Conservation (phyloP, 164 flowering plant genomes). For the Platanus orientalis region DNA sequence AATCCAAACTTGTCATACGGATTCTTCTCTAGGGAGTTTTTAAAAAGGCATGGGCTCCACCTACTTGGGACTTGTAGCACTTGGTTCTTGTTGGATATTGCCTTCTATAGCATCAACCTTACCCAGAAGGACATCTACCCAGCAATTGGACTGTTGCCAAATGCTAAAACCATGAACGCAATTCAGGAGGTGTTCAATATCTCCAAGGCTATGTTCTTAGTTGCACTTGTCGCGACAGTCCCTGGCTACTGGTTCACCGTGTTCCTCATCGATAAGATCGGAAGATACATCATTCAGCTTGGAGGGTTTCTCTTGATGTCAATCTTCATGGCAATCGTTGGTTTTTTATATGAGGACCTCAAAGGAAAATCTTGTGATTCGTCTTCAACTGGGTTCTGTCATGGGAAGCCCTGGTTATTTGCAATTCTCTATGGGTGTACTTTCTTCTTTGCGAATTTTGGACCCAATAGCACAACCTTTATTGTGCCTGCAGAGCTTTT, state of each 20-base stretch:
- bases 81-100: conserved; percentile 50
- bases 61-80: conserved; percentile 40
- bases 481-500: conserved; percentile 51
- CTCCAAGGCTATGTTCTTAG: conserved; percentile 34
- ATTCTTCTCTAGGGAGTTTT: conserved; percentile 31
- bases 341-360: conserved; percentile 23
- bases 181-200: conserved; percentile 33
- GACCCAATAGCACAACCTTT: conserved; percentile 52
- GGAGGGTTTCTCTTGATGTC: conserved; percentile 45
- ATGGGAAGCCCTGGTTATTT: conserved; percentile 21
- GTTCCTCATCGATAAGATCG: conserved; percentile 32
- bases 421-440: conserved; percentile 32
- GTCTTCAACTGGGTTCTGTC: conserved; percentile 19
- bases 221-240: conserved; percentile 39
- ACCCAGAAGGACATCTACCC: conserved; percentile 47
- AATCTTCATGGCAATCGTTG: conserved; percentile 37
- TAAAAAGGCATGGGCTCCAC: conserved; percentile 36
- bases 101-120: conserved; percentile 39
- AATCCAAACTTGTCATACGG: conserved; percentile 17
- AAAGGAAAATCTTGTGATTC: conserved; percentile 17
- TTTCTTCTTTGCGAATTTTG: conserved; percentile 52
- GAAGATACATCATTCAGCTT: conserved; percentile 37
- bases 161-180: conserved; percentile 27
- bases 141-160: conserved; percentile 22
- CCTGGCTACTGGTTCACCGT: conserved; percentile 64